These are phyloP conservation scores for Colletotrichum magnum DNA, from an alignment of 2,329 filamentous ascomycete species.

Conservation along the genomic window DNA sequence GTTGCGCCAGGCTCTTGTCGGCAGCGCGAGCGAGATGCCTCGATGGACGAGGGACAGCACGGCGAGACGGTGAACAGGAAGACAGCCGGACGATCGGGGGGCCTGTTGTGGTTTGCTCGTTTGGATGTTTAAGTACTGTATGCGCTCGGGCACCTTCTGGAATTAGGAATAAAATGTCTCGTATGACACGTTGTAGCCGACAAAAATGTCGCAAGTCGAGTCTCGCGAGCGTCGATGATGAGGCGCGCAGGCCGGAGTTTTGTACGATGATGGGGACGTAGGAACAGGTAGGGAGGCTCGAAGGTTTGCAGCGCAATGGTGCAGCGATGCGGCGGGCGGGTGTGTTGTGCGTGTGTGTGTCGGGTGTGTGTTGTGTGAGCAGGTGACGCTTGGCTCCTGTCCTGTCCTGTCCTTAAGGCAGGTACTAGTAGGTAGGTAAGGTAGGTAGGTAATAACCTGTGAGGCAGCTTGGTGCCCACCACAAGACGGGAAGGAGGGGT, in stretches of 20 bases:
- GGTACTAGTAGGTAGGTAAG: conserved; percentile 1
- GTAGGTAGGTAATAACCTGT: conserved; percentile 1
- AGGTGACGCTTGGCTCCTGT: conserved; percentile 37
- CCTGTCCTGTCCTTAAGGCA: conserved; percentile 21
- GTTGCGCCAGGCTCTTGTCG: conserved; percentile 40
- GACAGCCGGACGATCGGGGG: conserved; percentile 42
- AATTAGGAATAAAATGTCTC: conserved; percentile 58
- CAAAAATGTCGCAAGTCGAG: conserved; percentile 41
- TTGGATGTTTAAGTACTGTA: conserved; percentile 56
- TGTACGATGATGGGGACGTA: conserved; percentile 39
- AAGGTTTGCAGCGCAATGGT: conserved; percentile 31
- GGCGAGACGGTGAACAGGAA: conserved; percentile 45
- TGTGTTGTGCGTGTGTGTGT: too few relatives aligned
- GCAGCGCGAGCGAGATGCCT: conserved; percentile 13
- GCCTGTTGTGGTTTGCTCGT: conserved; percentile 42
- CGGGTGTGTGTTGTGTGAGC: conserved; percentile 42
- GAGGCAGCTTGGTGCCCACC: conserved; percentile 50
- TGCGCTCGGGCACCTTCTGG: conserved; percentile 51
- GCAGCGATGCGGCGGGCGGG: conserved; percentile 5
- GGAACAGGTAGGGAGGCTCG: conserved; percentile 25
- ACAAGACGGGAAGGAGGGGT: conserved; percentile 47
- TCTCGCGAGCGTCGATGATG: conserved; percentile 33
- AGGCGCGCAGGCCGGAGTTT: conserved; percentile 28
- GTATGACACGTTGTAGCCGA: conserved; percentile 55
- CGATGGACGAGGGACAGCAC: conserved; percentile 35